Evolutionary conservation across 257 asterid species (phyloP).

Genomic region (Gynochthodes officinalis): DNA sequence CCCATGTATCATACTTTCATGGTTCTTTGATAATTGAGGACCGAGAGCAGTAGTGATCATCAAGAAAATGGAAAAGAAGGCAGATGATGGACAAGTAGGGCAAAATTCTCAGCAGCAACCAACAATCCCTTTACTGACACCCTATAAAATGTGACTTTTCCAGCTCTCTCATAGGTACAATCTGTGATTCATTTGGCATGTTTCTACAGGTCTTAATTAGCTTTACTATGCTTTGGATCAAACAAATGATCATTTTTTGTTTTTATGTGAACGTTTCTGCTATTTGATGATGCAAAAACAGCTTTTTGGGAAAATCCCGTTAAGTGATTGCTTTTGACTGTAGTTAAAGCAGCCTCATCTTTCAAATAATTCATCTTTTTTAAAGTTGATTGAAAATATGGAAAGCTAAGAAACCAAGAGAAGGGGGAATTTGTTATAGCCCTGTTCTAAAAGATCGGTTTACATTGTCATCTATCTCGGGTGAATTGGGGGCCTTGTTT

Average conservation of each 20-base stretch:
- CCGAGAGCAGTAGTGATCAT: too few species aligned
- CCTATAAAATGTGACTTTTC: not conserved
- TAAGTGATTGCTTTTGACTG: not conserved
- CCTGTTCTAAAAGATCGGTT: too few species aligned
- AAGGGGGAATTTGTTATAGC: too few species aligned
- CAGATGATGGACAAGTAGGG: not conserved
- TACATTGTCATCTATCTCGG: too few species aligned
- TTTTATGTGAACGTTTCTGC: not conserved
- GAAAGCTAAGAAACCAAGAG: too few species aligned
- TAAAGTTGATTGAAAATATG: too few species aligned
- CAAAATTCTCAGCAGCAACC: not conserved
- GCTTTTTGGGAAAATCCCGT: not conserved
- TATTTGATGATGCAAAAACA: not conserved
- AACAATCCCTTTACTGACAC: not conserved
- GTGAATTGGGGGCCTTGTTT: too few species aligned
- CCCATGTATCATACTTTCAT: not conserved
- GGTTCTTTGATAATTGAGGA: too few species aligned
- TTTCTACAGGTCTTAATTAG: not conserved
- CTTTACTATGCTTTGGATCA: not conserved
- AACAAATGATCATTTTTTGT: too few species aligned
- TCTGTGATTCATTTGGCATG: not conserved
- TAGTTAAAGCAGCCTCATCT: not conserved
- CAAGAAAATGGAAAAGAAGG: not conserved
- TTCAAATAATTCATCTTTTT: too few species aligned
- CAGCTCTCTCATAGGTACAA: conserved; percentile 20